Conservation (phyloP, 1,284 basidiomycete genomes). For the Naganishia cerealis region DNA sequence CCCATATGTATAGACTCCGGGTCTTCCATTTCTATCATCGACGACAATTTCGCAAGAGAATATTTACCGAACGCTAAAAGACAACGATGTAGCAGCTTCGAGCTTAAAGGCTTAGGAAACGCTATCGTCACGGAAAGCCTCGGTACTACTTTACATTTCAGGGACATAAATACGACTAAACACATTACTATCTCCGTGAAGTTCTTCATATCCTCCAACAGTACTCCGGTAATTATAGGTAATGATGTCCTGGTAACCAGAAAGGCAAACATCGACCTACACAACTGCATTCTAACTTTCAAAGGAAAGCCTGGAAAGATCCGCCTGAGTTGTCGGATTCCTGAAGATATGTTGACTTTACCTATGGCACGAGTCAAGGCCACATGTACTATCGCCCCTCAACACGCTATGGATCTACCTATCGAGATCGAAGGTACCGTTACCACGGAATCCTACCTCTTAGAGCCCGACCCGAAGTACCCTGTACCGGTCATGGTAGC, state of each 20-base stretch:
- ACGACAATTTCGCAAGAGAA: neutral
- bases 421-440: conserved; percentile 5
- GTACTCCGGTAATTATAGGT: conserved; percentile 24
- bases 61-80: neutral
- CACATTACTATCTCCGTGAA: neutral
- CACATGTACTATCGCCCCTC: conserved; percentile 1
- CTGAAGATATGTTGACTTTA: neutral
- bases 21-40: too few species aligned
- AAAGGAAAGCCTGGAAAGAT: conserved; percentile 7
- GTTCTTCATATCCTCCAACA: conserved; percentile 8
- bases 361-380: neutral
- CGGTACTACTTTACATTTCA: conserved; percentile 7
- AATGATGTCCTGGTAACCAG: conserved; percentile 27
- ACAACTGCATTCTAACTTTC: neutral
- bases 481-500: too few species aligned
- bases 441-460: neutral
- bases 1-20: too few species aligned
- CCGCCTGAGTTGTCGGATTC: neutral
- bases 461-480: too few species aligned
- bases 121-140: conserved; percentile 9
- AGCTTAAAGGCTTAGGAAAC: conserved; percentile 16
- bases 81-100: conserved; percentile 8
- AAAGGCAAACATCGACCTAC: conserved; percentile 27
- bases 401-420: neutral
- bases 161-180: neutral